phyloP scores from a whole-genome alignment of 1,284 basidiomycete genomes.

The Cryptococcus sp. region DNA sequence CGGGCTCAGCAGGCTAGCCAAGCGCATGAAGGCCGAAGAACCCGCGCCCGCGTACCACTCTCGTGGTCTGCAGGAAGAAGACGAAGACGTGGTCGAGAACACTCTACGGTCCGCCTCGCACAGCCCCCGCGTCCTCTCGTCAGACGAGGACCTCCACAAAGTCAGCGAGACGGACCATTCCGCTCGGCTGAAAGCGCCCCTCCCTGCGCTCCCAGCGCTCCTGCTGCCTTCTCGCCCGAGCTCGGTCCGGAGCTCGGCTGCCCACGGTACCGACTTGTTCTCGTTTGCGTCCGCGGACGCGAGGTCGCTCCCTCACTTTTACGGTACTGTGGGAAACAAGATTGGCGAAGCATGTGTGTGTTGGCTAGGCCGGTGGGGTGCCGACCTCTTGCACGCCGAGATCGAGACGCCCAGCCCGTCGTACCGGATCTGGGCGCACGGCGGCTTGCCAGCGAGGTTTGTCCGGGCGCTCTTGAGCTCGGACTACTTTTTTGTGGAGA shows the following conservation, averaged over 20 bases:
- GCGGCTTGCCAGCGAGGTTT: slow-evolving; percentile 70
- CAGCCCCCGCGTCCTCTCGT: slow-evolving; percentile 14
- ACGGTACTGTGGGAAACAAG: slow-evolving; percentile 79
- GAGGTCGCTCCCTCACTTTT: slow-evolving; percentile 57
- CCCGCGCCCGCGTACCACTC: background rate
- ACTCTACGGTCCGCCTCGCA: slow-evolving; percentile 2
- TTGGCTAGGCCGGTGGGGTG: slow-evolving; percentile 83
- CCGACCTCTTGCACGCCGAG: slow-evolving; percentile 70
- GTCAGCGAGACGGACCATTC: slow-evolving; percentile 9
- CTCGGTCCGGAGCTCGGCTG: slow-evolving; percentile 7
- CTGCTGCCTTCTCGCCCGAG: slow-evolving; percentile 10
- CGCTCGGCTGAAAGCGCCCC: slow-evolving; percentile 3
- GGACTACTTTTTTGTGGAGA: slow-evolving; percentile 74
- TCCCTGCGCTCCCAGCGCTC: slow-evolving; percentile 8
- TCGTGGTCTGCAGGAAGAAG: slow-evolving; percentile 1
- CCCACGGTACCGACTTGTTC: slow-evolving; percentile 3
- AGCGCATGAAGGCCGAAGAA: slow-evolving; percentile 23
- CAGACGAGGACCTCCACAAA: slow-evolving; percentile 15
- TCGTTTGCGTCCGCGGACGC: slow-evolving; percentile 7
- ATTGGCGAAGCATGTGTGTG: slow-evolving; percentile 85
- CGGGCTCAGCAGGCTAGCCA: slow-evolving; percentile 67
- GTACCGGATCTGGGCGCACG: slow-evolving; percentile 59
- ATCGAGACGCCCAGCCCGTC: slow-evolving; percentile 33
- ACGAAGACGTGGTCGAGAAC: slow-evolving; percentile 15
- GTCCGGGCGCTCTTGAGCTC: slow-evolving; percentile 69